These are phyloP conservation scores for Agarophyton chilense DNA, from an alignment of 23 red algal genomes.

Conservation along the genomic window DNA sequence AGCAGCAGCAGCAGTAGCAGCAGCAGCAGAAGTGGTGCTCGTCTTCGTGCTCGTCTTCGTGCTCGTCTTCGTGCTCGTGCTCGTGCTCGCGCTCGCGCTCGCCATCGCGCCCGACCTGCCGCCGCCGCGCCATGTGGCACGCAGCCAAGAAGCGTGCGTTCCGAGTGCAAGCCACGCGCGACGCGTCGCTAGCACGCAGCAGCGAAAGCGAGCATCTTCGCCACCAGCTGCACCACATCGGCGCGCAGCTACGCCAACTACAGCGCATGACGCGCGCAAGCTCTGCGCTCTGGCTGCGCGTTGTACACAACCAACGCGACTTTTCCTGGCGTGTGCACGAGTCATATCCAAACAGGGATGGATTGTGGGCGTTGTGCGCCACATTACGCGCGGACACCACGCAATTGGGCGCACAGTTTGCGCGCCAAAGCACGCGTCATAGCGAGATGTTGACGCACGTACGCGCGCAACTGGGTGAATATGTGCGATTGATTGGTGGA, in stretches of 20 bases:
- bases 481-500: not conserved
- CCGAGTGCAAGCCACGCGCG: not conserved
- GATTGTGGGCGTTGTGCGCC: not conserved
- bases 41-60: too few species aligned
- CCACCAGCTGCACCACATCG: not conserved
- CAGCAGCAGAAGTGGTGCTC: too few species aligned
- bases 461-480: not conserved
- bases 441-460: not conserved
- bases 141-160: conserved; percentile 1
- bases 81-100: too few species aligned
- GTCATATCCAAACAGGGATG: conserved; percentile 12
- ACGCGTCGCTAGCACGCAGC: not conserved
- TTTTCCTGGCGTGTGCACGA: not conserved
- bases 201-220: not conserved
- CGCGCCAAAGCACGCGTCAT: not conserved
- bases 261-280: not conserved
- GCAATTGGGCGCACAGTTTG: not conserved
- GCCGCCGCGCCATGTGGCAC: not conserved
- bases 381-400: not conserved
- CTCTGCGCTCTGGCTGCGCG: not conserved
- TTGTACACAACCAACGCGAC: conserved; percentile 24
- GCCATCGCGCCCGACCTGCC: not conserved
- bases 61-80: too few species aligned
- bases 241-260: not conserved
- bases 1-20: too few species aligned